Conservation (phyloP, 495 filamentous ascomycete genomes). For the Hypoxylon crocopeplum region DNA sequence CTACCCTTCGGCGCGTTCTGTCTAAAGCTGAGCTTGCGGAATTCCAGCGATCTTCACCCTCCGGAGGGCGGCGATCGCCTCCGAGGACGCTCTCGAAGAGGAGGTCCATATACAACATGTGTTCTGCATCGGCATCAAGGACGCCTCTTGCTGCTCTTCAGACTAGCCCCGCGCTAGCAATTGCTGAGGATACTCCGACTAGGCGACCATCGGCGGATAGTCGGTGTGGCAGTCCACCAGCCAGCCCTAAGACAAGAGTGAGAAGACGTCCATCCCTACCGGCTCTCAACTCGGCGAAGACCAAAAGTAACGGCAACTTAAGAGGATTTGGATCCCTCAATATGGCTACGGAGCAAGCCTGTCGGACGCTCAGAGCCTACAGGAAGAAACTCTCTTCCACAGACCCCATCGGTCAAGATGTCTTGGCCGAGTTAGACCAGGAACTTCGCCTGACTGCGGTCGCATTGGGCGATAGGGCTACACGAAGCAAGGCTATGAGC, state of each 20-base stretch:
- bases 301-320: slow-evolving; percentile 58
- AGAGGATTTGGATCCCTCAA: slow-evolving; percentile 69
- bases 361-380: slow-evolving; percentile 79
- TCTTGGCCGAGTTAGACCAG: slow-evolving; percentile 75
- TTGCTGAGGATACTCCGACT: slow-evolving; percentile 48
- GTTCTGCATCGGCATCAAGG: slow-evolving; percentile 38
- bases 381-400: slow-evolving; percentile 78
- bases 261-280: slow-evolving; percentile 62
- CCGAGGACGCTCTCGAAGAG: slow-evolving; percentile 61
- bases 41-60: slow-evolving; percentile 69
- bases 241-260: slow-evolving; percentile 52
- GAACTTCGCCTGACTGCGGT: slow-evolving; percentile 79
- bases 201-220: slow-evolving; percentile 48
- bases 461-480: slow-evolving; percentile 67
- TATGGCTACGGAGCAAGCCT: slow-evolving; percentile 80
- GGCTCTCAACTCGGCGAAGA: slow-evolving; percentile 59
- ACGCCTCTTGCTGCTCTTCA: slow-evolving; percentile 44
- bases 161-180: slow-evolving; percentile 37
- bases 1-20: slow-evolving; percentile 74
- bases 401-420: slow-evolving; percentile 66
- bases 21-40: slow-evolving; percentile 80
- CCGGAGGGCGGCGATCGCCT: slow-evolving; percentile 66
- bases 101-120: slow-evolving; percentile 47
- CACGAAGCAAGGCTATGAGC: slow-evolving; percentile 59
- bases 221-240: slow-evolving; percentile 52